phyloP scores from a whole-genome alignment of 2,329 filamentous ascomycete genomes.

The Cyphellophora attinorum region DNA sequence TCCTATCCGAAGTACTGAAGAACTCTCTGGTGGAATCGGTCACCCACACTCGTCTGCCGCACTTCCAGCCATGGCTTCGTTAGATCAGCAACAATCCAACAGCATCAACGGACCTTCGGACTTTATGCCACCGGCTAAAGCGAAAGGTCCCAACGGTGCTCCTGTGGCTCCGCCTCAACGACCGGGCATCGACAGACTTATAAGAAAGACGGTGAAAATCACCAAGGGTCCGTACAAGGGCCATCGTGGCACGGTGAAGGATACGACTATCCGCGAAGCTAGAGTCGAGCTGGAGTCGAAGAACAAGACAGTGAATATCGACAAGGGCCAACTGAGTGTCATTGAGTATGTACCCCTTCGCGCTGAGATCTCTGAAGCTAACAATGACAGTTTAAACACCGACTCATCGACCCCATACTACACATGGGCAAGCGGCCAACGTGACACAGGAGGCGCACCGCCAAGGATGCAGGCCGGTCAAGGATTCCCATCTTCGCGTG shows the following conservation, averaged over 20 bases:
- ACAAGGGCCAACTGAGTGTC: conserved; percentile 71
- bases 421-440: conserved; percentile 13
- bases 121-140: too few species aligned
- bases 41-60: too few species aligned
- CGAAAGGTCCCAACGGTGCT: conserved; percentile 32
- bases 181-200: conserved; percentile 68
- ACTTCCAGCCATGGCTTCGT: too few species aligned
- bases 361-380: too few species aligned
- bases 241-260: conserved; percentile 87
- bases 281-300: conserved; percentile 92
- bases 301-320: conserved; percentile 78
- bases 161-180: conserved; percentile 59
- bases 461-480: conserved; percentile 12
- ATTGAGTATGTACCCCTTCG: conserved; percentile 56
- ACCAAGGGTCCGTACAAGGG: conserved; percentile 85
- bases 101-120: too few species aligned
- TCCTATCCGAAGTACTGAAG: too few species aligned
- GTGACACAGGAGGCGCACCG: conserved; percentile 15
- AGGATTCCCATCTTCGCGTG: conserved; percentile 28
- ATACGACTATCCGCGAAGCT: conserved; percentile 76
- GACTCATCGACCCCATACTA: conserved; percentile 14
- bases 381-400: conserved; percentile 1
- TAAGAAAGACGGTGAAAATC: conserved; percentile 87
- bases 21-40: too few species aligned
- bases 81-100: too few species aligned